Conservation (phyloP, 1,139 yeast genomes). For the Blastobotrys apis region DNA sequence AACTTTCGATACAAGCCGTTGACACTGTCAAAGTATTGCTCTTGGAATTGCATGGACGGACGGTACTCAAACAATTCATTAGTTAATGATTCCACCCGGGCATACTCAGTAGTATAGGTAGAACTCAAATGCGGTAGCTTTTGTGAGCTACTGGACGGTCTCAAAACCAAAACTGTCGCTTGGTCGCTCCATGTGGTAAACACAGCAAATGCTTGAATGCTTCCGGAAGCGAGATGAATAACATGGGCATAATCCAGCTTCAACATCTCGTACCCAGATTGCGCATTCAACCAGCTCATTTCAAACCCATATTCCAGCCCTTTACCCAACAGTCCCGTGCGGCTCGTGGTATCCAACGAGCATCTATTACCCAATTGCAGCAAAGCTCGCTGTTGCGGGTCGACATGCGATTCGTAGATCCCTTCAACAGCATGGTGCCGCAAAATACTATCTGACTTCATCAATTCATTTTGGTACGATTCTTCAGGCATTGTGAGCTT, state of each 20-base stretch:
- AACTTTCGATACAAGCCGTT: slow-evolving; percentile 28
- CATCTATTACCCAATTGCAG: slow-evolving; percentile 75
- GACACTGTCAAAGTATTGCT: slow-evolving; percentile 17
- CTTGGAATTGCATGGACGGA: slow-evolving; percentile 22
- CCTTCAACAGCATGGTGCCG: slow-evolving; percentile 63
- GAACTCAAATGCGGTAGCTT: slow-evolving; percentile 55
- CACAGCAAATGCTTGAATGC: slow-evolving; percentile 68
- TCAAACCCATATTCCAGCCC: slow-evolving; percentile 86
- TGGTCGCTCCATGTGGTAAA: slow-evolving; percentile 62
- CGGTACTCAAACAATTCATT: slow-evolving; percentile 31
- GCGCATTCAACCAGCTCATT: slow-evolving; percentile 44
- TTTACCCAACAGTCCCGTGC: slow-evolving; percentile 77
- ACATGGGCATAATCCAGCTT: slow-evolving; percentile 62
- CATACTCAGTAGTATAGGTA: slow-evolving; percentile 44
- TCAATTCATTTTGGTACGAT: slow-evolving; percentile 51
- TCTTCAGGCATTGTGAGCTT: slow-evolving; percentile 65
- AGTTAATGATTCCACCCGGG: slow-evolving; percentile 5
- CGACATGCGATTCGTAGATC: slow-evolving; percentile 71
- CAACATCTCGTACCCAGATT: slow-evolving; percentile 33
- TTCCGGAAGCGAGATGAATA: slow-evolving; percentile 68
- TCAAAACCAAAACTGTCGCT: slow-evolving; percentile 55
- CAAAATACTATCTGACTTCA: slow-evolving; percentile 59
- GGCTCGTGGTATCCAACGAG: slow-evolving; percentile 56
- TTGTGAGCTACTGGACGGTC: slow-evolving; percentile 68
- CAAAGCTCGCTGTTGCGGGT: slow-evolving; percentile 66